These are phyloP conservation scores for Metarhizium anisopliae DNA, from an alignment of 2,329 filamentous ascomycete genomes.

Conservation along the genomic window DNA sequence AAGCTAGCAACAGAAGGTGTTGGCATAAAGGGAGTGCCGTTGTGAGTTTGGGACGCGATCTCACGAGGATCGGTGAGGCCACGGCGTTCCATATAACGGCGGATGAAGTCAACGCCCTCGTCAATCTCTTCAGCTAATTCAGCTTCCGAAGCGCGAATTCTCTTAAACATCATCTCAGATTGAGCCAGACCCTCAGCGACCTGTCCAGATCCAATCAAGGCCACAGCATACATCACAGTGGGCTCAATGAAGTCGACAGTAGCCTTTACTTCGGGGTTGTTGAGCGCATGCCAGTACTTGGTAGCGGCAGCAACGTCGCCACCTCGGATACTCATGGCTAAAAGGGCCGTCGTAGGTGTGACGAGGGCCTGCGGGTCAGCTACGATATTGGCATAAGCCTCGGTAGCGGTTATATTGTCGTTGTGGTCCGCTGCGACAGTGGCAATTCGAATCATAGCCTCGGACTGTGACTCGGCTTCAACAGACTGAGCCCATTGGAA, in stretches of 20 bases:
- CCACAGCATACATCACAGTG: slow-evolving; percentile 81
- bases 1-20: slow-evolving; percentile 51
- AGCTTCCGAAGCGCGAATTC: slow-evolving; percentile 57
- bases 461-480: slow-evolving; percentile 46
- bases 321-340: slow-evolving; percentile 77
- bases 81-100: slow-evolving; percentile 48
- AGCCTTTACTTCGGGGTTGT: slow-evolving; percentile 49
- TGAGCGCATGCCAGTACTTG: slow-evolving; percentile 71
- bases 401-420: slow-evolving; percentile 57
- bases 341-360: slow-evolving; percentile 65
- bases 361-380: slow-evolving; percentile 39
- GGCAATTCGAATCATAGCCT: slow-evolving; percentile 65
- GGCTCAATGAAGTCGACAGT: slow-evolving; percentile 69
- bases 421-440: slow-evolving; percentile 72
- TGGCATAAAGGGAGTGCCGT: slow-evolving; percentile 41
- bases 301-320: slow-evolving; percentile 71
- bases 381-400: slow-evolving; percentile 54
- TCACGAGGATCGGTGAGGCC: slow-evolving; percentile 47
- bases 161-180: slow-evolving; percentile 77
- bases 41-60: slow-evolving; percentile 33
- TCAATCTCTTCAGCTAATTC: slow-evolving; percentile 72
- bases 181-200: slow-evolving; percentile 72
- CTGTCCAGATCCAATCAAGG: slow-evolving; percentile 77
- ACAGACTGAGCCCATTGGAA: slow-evolving; percentile 63
- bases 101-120: slow-evolving; percentile 67